These are phyloP conservation scores for Psilocybe cyanescens DNA, from an alignment of 768 basidiomycete genomes.

Conservation along the genomic window DNA sequence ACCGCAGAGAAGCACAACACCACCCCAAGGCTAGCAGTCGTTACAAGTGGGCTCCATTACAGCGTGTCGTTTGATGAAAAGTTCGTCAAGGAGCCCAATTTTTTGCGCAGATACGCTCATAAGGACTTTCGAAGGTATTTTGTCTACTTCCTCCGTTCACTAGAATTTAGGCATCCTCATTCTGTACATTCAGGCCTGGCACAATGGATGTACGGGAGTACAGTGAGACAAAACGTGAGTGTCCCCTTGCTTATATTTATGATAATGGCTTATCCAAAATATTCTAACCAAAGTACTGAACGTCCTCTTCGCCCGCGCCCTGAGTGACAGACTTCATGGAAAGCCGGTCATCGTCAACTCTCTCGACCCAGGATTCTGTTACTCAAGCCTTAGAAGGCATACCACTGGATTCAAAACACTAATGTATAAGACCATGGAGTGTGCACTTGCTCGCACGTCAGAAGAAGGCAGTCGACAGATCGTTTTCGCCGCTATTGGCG, in stretches of 20 bases:
- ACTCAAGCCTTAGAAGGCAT: slow-evolving; percentile 35
- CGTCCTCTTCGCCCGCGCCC: slow-evolving; percentile 41
- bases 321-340: slow-evolving; percentile 33
- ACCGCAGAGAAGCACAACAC: slow-evolving; percentile 35
- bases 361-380: slow-evolving; percentile 48
- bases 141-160: no score
- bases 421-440: slow-evolving; percentile 29
- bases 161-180: no score
- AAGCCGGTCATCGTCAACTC: slow-evolving; percentile 36
- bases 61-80: slow-evolving; percentile 8
- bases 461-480: slow-evolving; percentile 41
- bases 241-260: no score
- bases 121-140: no score
- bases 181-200: no score
- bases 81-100: slow-evolving; percentile 13
- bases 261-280: no score
- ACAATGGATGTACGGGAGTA: no score
- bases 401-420: slow-evolving; percentile 19
- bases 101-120: neutral
- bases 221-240: no score
- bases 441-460: slow-evolving; percentile 35
- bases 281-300: slow-evolving; percentile 36
- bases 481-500: slow-evolving; percentile 32
- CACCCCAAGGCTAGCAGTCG: slow-evolving; percentile 41
- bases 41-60: slow-evolving; percentile 46